Conservation (phyloP, 495 filamentous ascomycete genomes). For the Cercophora samala region DNA sequence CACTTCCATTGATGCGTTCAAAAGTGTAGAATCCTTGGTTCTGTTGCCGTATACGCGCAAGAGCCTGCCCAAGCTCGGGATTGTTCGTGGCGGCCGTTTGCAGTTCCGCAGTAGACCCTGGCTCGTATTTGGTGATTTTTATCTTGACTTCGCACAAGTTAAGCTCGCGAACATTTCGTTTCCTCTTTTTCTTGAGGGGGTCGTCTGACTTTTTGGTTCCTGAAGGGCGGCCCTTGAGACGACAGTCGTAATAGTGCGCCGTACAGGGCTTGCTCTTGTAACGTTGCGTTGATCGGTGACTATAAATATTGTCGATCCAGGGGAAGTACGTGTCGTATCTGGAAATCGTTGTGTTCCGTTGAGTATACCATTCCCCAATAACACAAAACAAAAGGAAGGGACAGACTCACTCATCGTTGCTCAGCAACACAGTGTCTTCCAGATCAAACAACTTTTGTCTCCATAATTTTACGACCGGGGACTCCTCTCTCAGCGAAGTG, state of each 20-base stretch:
- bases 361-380: constrained; percentile 9
- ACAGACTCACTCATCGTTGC: constrained; percentile 69
- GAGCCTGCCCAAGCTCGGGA: constrained; percentile 9
- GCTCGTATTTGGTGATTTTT: constrained; percentile 82
- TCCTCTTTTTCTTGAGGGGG: constrained; percentile 85
- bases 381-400: not conserved
- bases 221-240: constrained; percentile 78
- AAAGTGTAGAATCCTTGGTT: constrained; percentile 61
- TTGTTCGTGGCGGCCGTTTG: constrained; percentile 23
- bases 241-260: constrained; percentile 88
- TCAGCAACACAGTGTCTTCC: constrained; percentile 68
- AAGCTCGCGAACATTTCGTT: constrained; percentile 69
- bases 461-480: constrained; percentile 50
- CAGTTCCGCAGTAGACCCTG: constrained; percentile 47
- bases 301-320: constrained; percentile 89
- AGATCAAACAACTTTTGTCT: constrained; percentile 73
- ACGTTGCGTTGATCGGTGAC: constrained; percentile 79
- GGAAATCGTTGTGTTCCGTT: constrained; percentile 4
- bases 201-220: constrained; percentile 83
- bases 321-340: constrained; percentile 88
- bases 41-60: constrained; percentile 32
- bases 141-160: constrained; percentile 91
- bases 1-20: constrained; percentile 75
- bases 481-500: not conserved
- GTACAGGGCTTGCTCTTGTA: constrained; percentile 83